A percentile compares a stretch with the other conserved stretches of the same genome.
Conservation (phyloP, 192 early-diverging fungal genomes). For the Pecoramyces ruminantium region DNA sequence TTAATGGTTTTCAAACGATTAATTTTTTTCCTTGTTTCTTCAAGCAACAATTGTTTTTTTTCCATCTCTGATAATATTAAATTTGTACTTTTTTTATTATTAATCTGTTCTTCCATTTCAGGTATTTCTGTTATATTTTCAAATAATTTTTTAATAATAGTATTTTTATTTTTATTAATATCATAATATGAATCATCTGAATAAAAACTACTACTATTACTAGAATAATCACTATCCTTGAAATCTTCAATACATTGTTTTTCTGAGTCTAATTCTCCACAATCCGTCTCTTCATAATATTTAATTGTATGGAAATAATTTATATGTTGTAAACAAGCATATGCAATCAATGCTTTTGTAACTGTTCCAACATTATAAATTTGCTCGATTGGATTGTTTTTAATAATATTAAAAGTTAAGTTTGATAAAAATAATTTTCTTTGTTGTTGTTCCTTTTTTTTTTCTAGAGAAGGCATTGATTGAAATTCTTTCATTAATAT, state of each 20-base stretch:
- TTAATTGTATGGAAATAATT: slow-evolving; percentile 40
- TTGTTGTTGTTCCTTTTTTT: slow-evolving; percentile 36
- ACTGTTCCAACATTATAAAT: slow-evolving; percentile 52
- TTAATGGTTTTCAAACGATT: background rate
- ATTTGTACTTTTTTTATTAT: background rate
- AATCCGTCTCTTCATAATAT: slow-evolving; percentile 43
- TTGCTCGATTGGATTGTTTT: slow-evolving; percentile 35
- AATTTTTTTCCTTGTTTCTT: background rate
- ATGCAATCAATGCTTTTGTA: slow-evolving; percentile 69
- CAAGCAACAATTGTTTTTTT: background rate
- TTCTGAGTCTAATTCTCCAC: slow-evolving; percentile 19
- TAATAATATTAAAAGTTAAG: background rate
- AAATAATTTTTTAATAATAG: background rate
- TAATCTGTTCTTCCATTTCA: background rate
- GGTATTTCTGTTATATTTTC: background rate
- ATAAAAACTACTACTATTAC: no score
- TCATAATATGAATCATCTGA: no score
- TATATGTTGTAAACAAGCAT: slow-evolving; percentile 66
- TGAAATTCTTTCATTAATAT: slow-evolving; percentile 54
- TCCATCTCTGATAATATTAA: background rate
- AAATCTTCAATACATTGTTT: background rate
- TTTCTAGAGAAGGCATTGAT: slow-evolving; percentile 13
- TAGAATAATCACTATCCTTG: no score
- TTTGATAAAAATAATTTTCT: background rate
- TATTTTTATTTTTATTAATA: background rate